Percentiles rank a stretch among this genome's conserved stretches.
Evolutionary conservation across 805 yeast genomes (phyloP).

Genomic region (Spathaspora arborariae): DNA sequence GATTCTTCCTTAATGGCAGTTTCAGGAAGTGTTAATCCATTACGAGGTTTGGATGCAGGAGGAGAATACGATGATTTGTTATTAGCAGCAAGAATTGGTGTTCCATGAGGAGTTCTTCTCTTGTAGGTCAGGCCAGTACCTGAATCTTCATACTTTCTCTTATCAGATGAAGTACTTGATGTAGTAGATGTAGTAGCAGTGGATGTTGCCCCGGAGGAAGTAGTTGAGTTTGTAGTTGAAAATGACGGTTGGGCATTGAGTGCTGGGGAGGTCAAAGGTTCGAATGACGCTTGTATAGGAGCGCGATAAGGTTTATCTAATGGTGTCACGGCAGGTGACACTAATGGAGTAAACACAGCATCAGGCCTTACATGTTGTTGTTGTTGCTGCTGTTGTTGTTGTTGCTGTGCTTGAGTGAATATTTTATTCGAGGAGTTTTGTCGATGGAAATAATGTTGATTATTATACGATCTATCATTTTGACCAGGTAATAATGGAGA

Average conservation of each 20-base stretch:
- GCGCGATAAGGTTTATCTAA: conserved; percentile 36
- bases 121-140: conserved; percentile 20
- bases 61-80: conserved; percentile 14
- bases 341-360: conserved; percentile 68
- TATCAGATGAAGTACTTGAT: not conserved
- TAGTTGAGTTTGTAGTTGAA: conserved; percentile 16
- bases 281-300: conserved; percentile 31
- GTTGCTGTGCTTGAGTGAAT: conserved; percentile 5
- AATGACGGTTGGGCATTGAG: conserved; percentile 38
- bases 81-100: conserved; percentile 34
- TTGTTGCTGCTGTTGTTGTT: conserved; percentile 14
- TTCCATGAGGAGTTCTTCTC: conserved; percentile 42
- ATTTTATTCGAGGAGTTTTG: conserved; percentile 12
- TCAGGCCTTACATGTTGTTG: conserved; percentile 47
- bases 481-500: conserved; percentile 42
- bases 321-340: conserved; percentile 75
- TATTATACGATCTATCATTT: conserved; percentile 37
- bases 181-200: not conserved
- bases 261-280: conserved; percentile 68
- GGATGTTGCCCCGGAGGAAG: conserved; percentile 28
- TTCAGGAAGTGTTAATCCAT: conserved; percentile 22
- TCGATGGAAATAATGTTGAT: conserved; percentile 38
- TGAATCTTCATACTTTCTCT: conserved; percentile 7
- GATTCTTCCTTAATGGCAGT: conserved; percentile 12
- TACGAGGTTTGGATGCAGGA: conserved; percentile 25